A percentile compares a stretch with the other conserved stretches of the same genome.
Conservation (phyloP, 306 rosid genomes). For the Erythrophleum fordii region DNA sequence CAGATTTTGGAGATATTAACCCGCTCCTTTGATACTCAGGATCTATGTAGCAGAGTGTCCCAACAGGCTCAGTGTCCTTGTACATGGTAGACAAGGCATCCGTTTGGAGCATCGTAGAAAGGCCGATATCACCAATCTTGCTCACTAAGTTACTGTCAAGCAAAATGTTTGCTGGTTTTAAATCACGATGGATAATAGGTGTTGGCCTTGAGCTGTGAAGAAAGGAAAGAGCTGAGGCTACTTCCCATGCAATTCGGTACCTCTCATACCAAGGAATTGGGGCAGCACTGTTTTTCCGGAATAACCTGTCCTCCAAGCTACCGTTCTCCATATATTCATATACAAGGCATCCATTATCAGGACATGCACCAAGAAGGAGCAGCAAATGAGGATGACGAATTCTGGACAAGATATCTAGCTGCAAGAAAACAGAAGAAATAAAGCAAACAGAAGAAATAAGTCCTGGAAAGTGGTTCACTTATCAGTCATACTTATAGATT, state of each 20-base stretch:
- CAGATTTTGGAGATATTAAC: slow-evolving; percentile 71
- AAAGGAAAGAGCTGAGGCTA: slow-evolving; percentile 87
- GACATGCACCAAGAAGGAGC: slow-evolving; percentile 69
- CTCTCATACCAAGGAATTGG: slow-evolving; percentile 74
- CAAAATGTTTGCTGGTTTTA: slow-evolving; percentile 95
- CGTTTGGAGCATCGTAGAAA: slow-evolving; percentile 67
- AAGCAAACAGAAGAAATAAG: slow-evolving; percentile 31
- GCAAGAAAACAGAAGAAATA: slow-evolving; percentile 42
- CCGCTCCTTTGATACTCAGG: slow-evolving; percentile 97
- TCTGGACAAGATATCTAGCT: slow-evolving; percentile 60
- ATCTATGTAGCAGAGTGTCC: slow-evolving; percentile 90
- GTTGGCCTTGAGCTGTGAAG: slow-evolving; percentile 88
- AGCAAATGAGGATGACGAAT: slow-evolving; percentile 67
- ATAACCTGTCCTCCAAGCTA: slow-evolving; percentile 59
- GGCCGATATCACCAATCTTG: slow-evolving; percentile 96
- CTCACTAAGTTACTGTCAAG: slow-evolving; percentile 84
- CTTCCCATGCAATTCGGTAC: slow-evolving; percentile 95
- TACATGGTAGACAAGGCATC: slow-evolving; percentile 59
- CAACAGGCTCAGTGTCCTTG: slow-evolving; percentile 75
- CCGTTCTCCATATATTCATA: slow-evolving; percentile 66
- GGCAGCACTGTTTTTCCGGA: slow-evolving; percentile 37
- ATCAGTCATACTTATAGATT: neutral
- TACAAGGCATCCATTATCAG: slow-evolving; percentile 61
- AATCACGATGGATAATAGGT: slow-evolving; percentile 91
- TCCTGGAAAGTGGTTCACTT: neutral